Percentiles rank a stretch among this genome's conserved stretches.
phyloP scores from a whole-genome alignment of 805 yeast species.

The Ogataea pignaliae region DNA sequence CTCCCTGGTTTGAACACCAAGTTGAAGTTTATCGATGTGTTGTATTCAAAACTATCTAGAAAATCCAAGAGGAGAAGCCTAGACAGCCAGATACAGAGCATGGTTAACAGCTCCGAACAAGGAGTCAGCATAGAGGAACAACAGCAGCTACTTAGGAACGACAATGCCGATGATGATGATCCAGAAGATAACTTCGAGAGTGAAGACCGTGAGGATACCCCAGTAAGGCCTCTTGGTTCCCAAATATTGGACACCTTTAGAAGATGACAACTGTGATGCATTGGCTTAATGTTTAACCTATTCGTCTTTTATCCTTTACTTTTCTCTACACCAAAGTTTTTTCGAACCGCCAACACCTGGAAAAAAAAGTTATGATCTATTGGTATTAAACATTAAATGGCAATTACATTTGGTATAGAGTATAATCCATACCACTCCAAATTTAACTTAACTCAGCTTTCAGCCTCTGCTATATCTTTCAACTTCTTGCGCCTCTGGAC shows the following conservation, averaged over 20 bases:
- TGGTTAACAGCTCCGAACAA: slow-evolving; percentile 8
- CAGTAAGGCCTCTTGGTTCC: slow-evolving; percentile 55
- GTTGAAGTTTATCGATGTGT: slow-evolving; percentile 12
- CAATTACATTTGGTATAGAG: slow-evolving; percentile 3
- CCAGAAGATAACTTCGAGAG: slow-evolving; percentile 24
- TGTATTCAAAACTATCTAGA: slow-evolving; percentile 13
- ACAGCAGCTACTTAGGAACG: slow-evolving; percentile 3
- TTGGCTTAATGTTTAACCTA: slow-evolving; percentile 8
- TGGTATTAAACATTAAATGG: slow-evolving; percentile 5
- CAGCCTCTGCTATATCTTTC: slow-evolving; percentile 32
- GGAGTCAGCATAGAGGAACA: not conserved
- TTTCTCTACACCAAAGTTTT: no score
- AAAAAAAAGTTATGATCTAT: no score
- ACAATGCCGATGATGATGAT: slow-evolving; percentile 25
- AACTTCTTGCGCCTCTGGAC: slow-evolving; percentile 63
- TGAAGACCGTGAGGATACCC: slow-evolving; percentile 49
- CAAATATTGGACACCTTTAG: slow-evolving; percentile 60
- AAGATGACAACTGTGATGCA: slow-evolving; percentile 11
- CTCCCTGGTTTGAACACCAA: slow-evolving; percentile 38
- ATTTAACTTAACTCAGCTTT: not conserved
- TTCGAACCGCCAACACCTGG: no score
- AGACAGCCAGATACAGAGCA: slow-evolving; percentile 10
- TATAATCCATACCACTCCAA: slow-evolving; percentile 8
- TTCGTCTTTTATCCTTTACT: not conserved
- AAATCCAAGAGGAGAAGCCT: slow-evolving; percentile 5